phyloP scores from a whole-genome alignment of 179 eudicot genomes.

The Vitellaria paradoxa region DNA sequence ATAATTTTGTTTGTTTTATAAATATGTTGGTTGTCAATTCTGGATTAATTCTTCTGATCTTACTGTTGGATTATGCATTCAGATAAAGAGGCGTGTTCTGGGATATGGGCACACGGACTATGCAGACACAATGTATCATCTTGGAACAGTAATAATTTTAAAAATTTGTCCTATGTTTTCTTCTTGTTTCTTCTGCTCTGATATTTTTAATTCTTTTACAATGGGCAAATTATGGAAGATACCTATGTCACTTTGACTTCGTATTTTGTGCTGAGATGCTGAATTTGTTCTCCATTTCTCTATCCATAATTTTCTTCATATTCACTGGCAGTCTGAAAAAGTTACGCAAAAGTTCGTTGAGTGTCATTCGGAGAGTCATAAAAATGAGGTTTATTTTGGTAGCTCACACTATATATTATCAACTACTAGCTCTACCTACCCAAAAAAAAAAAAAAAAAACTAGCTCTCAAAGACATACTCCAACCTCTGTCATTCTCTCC shows the following conservation, averaged over 20 bases:
- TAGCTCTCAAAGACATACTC: too few species aligned
- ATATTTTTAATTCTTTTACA: slow-evolving; percentile 4
- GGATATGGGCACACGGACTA: slow-evolving; percentile 78
- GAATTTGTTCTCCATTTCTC: not conserved
- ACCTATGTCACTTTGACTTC: not conserved
- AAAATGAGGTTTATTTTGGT: too few species aligned
- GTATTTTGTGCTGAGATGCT: not conserved
- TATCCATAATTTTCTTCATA: not conserved
- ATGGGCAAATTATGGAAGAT: not conserved
- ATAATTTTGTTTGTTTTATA: not conserved
- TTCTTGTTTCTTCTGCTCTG: slow-evolving; percentile 1
- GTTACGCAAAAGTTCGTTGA: too few species aligned
- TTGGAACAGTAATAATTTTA: slow-evolving; percentile 63
- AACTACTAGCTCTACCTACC: too few species aligned
- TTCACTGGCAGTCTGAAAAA: not conserved
- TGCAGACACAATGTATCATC: slow-evolving; percentile 97
- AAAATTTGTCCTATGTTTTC: not conserved
- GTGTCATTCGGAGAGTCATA: too few species aligned
- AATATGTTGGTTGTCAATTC: not conserved
- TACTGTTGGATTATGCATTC: slow-evolving; percentile 19
- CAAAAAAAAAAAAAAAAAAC: too few species aligned
- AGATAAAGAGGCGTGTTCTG: slow-evolving; percentile 89
- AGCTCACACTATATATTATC: not conserved
- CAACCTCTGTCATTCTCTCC: too few species aligned
- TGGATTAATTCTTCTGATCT: slow-evolving; percentile 6